Base-by-base conservation (phyloP, 164 flowering plant genomes). In the Chloranthus sessilifolius region DNA sequence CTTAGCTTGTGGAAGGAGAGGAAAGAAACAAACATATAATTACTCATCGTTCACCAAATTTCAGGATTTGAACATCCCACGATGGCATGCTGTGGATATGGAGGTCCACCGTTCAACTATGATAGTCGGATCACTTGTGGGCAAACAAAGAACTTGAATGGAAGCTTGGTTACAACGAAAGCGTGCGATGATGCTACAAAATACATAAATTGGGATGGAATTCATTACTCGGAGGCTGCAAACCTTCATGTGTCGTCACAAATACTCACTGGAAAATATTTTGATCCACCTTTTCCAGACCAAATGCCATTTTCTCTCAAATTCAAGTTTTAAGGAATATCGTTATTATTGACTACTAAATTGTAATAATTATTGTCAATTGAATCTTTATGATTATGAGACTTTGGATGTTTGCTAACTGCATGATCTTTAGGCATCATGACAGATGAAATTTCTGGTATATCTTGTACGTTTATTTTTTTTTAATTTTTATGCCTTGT, bases 181-280 rank as follows among this genome's bases (percentile, higher is more conserved):
- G 77, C 67, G 1, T 88, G 95, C 38, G 50, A 58, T 42, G 81
- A 86, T 37, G 70, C 62, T 20, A 63, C 72, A 12, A 84, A 78
- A 43, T 76, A 86, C 56, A 66, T 89, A 24, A 83, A 62, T 26
- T 85, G 95, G 95, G 97, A 85, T 53, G 97, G 97, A 21, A 83
- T 72, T 35, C 95, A 89, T 65, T 85, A 83, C 62, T 83, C 88
- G 1, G 95, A 89, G 44, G 88, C 92, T 54, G 92, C 95, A 56
- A 89, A 89, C 58, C 69, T 52, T 48, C 53, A 64, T 57, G 77
- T 89, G 9, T 58, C 86, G 2, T 58, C 82, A 15, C 86, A 79
- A 65, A 80, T 89, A 59, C 75, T 86, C 12, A 73, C 88, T 0
- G 95, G 97, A 56, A 80, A 80, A 48, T 89, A 75, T 60, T 71